Evolutionary conservation across 2,329 filamentous ascomycete genomes (phyloP).

Genomic region (Cytospora chrysosperma): DNA sequence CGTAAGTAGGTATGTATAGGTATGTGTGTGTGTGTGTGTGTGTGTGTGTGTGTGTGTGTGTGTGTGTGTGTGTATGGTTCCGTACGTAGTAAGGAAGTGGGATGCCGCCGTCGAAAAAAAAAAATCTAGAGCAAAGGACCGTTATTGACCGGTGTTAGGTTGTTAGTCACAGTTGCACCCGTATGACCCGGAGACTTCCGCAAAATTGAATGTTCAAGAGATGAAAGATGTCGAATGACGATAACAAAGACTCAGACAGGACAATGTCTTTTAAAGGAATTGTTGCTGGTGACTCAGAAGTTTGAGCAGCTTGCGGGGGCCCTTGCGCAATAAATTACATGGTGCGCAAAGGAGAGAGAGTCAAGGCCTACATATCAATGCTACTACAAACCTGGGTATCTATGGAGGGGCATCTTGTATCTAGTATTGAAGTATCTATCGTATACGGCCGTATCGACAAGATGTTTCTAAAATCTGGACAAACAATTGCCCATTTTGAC

Average conservation of each 20-base stretch:
- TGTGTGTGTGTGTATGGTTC: not conserved
- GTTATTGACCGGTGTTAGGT: slow-evolving; percentile 9
- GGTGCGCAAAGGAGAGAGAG: not conserved
- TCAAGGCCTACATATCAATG: not conserved
- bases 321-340: slow-evolving; percentile 4
- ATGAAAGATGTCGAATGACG: not conserved
- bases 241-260: not conserved
- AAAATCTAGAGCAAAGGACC: slow-evolving; percentile 17
- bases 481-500: not conserved
- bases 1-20: not conserved
- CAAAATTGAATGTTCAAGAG: not conserved
- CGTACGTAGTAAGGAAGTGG: not conserved
- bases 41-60: too few species aligned
- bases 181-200: slow-evolving; percentile 1
- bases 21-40: not conserved
- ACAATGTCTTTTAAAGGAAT: not conserved
- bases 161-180: slow-evolving; percentile 15
- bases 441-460: not conserved
- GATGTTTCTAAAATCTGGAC: not conserved
- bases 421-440: not conserved
- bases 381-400: not conserved
- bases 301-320: slow-evolving; percentile 1
- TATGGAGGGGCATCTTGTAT: not conserved
- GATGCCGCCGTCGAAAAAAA: slow-evolving; percentile 9
- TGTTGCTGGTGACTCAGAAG: slow-evolving; percentile 21